Percentiles rank a stretch among this genome's conserved stretches.
phyloP scores from a whole-genome alignment of 148 eudicot genomes.

The Chenopodium suecicum region DNA sequence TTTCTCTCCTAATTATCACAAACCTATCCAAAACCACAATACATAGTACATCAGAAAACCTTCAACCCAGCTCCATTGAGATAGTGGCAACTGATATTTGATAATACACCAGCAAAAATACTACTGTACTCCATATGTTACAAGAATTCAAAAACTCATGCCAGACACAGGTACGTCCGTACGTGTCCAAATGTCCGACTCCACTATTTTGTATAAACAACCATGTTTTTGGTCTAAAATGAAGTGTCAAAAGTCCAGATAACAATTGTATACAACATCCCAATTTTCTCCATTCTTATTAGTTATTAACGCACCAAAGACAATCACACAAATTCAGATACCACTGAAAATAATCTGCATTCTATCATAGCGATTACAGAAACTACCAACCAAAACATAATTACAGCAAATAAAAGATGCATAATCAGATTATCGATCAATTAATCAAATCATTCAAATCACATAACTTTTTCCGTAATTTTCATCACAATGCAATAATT shows the following conservation, averaged over 20 bases:
- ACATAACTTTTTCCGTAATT: background rate
- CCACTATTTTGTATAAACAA: too few species aligned
- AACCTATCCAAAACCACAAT: background rate
- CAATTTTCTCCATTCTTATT: background rate
- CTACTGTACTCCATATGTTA: too few species aligned
- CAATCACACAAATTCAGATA: background rate
- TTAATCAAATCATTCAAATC: background rate
- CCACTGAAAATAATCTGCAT: background rate
- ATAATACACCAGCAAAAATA: background rate
- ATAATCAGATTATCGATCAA: background rate
- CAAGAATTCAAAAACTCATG: too few species aligned
- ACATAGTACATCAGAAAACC: background rate
- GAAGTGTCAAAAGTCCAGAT: too few species aligned
- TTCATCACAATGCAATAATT: background rate
- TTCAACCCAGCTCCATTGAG: background rate
- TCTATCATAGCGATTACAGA: background rate
- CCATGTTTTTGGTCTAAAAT: too few species aligned
- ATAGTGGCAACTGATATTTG: background rate
- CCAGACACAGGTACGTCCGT: too few species aligned
- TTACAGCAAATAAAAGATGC: background rate
- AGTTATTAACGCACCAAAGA: background rate
- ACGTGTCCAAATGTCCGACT: too few species aligned
- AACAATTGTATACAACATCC: background rate
- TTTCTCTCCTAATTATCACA: background rate
- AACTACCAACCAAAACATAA: background rate